Conservation (phyloP, 2,329 filamentous ascomycete species). For the Penicillium sclerotiorum region DNA sequence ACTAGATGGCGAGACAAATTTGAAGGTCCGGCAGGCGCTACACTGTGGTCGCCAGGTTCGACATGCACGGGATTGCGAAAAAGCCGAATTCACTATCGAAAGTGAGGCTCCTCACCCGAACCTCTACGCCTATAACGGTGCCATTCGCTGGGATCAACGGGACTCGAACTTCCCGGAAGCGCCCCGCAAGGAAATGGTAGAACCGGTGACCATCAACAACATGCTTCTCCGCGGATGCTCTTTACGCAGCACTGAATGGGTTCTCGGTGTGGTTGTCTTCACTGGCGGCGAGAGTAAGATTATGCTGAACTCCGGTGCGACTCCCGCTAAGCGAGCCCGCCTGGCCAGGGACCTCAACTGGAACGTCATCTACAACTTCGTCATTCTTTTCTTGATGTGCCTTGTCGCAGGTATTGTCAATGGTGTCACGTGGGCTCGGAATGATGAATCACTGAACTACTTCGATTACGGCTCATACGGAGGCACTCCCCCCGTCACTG, state of each 20-base stretch:
- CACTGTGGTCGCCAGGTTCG: constrained; percentile 80
- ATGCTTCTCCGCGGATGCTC: constrained; percentile 90
- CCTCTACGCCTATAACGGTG: constrained; percentile 91
- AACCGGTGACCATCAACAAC: constrained; percentile 94
- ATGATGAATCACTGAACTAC: constrained; percentile 71
- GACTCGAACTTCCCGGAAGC: constrained; percentile 65
- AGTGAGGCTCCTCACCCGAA: constrained; percentile 92
- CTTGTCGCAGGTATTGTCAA: constrained; percentile 81
- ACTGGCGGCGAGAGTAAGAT: constrained; percentile 97
- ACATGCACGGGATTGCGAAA: constrained; percentile 90
- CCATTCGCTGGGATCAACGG: constrained; percentile 80
- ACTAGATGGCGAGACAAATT: constrained; percentile 93
- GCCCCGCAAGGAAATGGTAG: constrained; percentile 75
- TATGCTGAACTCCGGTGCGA: constrained; percentile 97
- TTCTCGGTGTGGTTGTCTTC: constrained; percentile 88
- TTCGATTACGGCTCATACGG: constrained; percentile 89
- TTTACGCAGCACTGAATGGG: constrained; percentile 93
- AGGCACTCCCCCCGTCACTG: constrained; percentile 72
- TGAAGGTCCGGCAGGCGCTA: constrained; percentile 91
- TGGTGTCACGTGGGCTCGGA: constrained; percentile 76
- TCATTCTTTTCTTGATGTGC: constrained; percentile 87
- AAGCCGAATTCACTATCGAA: constrained; percentile 81
- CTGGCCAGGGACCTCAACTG: constrained; percentile 94
- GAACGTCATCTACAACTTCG: constrained; percentile 96
- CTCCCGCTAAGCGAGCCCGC: constrained; percentile 87